Conservation (phyloP, 257 asterid genomes). For the Solanum corneliomulleri region DNA sequence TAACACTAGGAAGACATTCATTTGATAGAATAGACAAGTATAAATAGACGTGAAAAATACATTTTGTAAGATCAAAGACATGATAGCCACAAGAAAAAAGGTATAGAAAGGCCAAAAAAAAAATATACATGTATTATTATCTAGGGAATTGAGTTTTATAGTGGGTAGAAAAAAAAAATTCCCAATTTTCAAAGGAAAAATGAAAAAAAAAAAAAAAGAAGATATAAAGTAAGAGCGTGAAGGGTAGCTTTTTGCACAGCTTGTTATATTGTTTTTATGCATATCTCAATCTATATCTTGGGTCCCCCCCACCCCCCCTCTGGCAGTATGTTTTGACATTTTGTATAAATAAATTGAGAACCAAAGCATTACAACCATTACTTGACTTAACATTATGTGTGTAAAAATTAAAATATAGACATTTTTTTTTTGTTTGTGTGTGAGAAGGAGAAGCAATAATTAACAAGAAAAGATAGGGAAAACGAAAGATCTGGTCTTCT, state of each 20-base stretch:
- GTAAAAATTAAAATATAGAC: neutral
- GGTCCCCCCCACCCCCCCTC: constrained; percentile 31
- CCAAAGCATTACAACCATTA: neutral
- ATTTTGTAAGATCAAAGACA: neutral
- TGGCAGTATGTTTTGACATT: constrained; percentile 30
- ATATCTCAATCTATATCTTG: constrained; percentile 23
- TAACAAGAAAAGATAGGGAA: neutral
- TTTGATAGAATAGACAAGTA: neutral
- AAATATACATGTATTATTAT: neutral
- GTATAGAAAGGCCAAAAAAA: neutral
- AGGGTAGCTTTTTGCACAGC: constrained; percentile 60
- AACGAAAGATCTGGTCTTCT: neutral
- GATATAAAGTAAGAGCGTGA: constrained; percentile 26
- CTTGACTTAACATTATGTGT: neutral
- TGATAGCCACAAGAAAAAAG: neutral
- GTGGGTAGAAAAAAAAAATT: constrained; percentile 8
- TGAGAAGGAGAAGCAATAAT: neutral
- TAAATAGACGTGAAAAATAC: too few relatives aligned
- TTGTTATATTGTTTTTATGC: constrained; percentile 46
- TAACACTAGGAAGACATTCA: too few relatives aligned
- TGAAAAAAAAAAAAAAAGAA: neutral
- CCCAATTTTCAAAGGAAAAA: neutral
- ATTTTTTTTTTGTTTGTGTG: neutral
- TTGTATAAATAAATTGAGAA: neutral
- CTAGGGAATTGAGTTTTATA: neutral